Percentiles rank a stretch among this genome's conserved stretches.
phyloP scores from a whole-genome alignment of 345 rosid genomes.

The Barbarea vulgaris region DNA sequence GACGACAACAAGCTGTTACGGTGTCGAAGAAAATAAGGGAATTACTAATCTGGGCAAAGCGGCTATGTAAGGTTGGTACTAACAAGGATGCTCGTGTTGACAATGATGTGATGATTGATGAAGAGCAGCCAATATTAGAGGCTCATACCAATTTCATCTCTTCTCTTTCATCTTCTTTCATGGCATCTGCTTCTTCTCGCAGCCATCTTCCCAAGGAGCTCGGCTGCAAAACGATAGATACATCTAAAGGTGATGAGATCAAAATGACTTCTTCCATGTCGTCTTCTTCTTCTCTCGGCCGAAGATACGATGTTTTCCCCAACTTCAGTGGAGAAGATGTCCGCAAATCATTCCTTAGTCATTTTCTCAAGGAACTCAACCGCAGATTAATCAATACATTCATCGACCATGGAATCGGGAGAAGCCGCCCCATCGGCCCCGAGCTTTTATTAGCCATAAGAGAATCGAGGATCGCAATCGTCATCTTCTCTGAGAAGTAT shows the following conservation, averaged over 20 bases:
- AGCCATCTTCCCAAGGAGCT: not conserved
- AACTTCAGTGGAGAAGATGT: no score
- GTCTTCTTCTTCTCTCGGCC: no score
- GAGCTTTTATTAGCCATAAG: not conserved
- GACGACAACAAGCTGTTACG: constrained; percentile 79
- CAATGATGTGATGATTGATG: constrained; percentile 56
- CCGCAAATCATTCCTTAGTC: no score
- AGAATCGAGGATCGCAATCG: not conserved
- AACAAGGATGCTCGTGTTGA: constrained; percentile 42
- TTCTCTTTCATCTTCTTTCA: not conserved
- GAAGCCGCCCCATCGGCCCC: not conserved
- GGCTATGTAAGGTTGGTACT: constrained; percentile 35
- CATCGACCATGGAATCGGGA: not conserved
- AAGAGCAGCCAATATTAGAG: constrained; percentile 43
- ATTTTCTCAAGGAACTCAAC: no score
- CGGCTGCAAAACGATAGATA: not conserved
- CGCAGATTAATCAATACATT: not conserved
- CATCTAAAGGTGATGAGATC: not conserved
- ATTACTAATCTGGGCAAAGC: constrained; percentile 74
- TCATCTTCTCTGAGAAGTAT: not conserved
- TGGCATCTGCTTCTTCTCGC: not conserved
- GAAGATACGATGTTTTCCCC: no score
- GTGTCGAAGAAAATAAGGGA: constrained; percentile 93
- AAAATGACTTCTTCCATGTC: no score
- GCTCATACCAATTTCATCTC: constrained; percentile 45